Evolutionary conservation across 331 rosid genomes (phyloP), one percentile per base, ranked within the genome.

Genomic region (Dryas integrifolia): DNA sequence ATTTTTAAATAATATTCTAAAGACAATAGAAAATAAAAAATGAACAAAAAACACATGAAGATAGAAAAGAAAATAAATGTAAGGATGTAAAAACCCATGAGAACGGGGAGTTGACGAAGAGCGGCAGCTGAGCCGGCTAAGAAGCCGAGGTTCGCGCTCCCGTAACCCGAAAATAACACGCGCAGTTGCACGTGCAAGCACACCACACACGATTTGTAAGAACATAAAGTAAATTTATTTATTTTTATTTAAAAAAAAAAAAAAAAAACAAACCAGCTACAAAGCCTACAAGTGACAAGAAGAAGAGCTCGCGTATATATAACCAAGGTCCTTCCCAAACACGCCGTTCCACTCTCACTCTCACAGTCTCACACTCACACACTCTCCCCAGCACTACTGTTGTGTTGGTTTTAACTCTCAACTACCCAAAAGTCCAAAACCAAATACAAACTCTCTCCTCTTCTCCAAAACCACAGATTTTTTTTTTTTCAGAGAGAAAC

Each of bases 111-210:
- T 24, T 6, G 63, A 52, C 40, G 66, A 30, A 30, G 35, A 82
- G 92, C 86, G 84, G 68, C 68, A 84, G 86, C 85, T 82, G 80
- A 92, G 95, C 95, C 96, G 88, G 73, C 72, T 78, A 43, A 79
- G 69, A 77, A 89, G 96, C 86, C 91, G 86, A 81, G 75, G 80
- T 81, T 82, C 59, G 62, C 89, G 92, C 82, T 26, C 84, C 75
- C 79, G 70, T 77, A 62, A 78, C 61, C 84, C 85, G 35, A 84
- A 57, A 67, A 76, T 53, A 72, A 69, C 88, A 87, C 85, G 87
- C 90, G 76, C 83, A 77, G n/a, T 59, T 82, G 88, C 96, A 91
- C 93, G 96, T 87, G 89, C 90, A 74, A 50, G 53, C 64, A 63
- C 81, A 76, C 70, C 39, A 62, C 72, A 60, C 60, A 75, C 38